Percentiles rank a stretch among this genome's conserved stretches.
These are phyloP conservation scores for Leptodermis oblonga DNA, from an alignment of 257 asterid species.

Conservation along the genomic window DNA sequence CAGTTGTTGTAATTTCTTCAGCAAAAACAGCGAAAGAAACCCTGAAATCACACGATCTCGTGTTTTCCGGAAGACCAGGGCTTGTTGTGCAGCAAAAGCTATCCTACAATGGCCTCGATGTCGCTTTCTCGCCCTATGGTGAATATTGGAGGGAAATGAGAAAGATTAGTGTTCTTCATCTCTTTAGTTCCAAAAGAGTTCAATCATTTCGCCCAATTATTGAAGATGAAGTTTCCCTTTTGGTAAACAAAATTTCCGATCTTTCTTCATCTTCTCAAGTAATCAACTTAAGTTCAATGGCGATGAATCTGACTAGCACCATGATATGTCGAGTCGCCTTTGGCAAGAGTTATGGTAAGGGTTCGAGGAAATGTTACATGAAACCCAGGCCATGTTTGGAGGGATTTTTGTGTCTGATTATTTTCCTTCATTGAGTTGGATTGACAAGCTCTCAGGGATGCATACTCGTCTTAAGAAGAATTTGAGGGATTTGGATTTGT, in stretches of 20 bases:
- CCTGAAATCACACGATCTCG: background rate
- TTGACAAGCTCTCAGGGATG: conserved; percentile 29
- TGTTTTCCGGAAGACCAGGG: background rate
- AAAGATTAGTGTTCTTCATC: conserved; percentile 19
- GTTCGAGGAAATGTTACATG: background rate
- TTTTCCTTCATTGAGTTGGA: conserved; percentile 17
- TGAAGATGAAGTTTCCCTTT: background rate
- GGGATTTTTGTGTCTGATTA: background rate
- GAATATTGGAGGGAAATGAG: conserved; percentile 4
- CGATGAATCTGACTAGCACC: background rate
- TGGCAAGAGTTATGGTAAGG: conserved; percentile 1
- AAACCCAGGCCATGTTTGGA: background rate
- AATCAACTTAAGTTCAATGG: background rate
- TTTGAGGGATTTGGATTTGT: conserved; percentile 22
- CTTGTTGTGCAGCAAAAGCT: background rate
- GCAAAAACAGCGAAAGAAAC: background rate
- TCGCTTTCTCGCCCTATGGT: conserved; percentile 2
- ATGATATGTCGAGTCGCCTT: conserved; percentile 1
- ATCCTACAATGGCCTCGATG: conserved; percentile 7
- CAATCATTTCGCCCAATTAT: background rate
- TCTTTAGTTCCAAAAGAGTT: background rate
- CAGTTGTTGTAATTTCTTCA: background rate
- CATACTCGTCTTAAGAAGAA: conserved; percentile 16
- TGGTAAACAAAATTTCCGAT: background rate
- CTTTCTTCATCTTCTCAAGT: background rate